Percentiles rank a stretch among this genome's conserved stretches.
These are phyloP conservation scores for Penicillium crustosum DNA, from an alignment of 2,329 filamentous ascomycete genomes.

Conservation along the genomic window DNA sequence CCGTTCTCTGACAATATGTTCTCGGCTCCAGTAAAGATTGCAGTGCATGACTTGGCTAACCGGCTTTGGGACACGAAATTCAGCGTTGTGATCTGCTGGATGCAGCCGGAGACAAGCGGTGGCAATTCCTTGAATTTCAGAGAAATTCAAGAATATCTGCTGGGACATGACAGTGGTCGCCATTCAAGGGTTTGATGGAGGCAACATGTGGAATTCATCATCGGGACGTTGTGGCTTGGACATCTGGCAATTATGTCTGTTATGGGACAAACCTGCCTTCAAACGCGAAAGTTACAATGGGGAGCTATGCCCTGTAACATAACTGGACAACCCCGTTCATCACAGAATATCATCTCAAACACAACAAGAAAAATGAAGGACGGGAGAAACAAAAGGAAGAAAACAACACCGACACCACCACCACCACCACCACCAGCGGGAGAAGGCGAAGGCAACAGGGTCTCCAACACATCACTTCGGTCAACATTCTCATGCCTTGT, in stretches of 20 bases:
- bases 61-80: background rate
- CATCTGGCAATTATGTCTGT: background rate
- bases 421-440: background rate
- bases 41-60: background rate
- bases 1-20: background rate
- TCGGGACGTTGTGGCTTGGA: background rate
- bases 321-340: background rate
- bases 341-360: background rate
- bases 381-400: background rate
- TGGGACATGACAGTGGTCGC: background rate
- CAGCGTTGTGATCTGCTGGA: background rate
- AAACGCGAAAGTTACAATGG: background rate
- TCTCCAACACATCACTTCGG: background rate
- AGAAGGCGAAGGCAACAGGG: background rate
- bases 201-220: background rate
- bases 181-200: background rate
- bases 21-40: background rate
- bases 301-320: background rate
- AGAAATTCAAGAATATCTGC: background rate
- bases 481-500: background rate
- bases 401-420: background rate
- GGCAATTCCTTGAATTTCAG: background rate
- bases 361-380: background rate
- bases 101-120: background rate
- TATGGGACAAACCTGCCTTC: background rate